These are phyloP conservation scores for Hypomontagnella submonticulosa DNA, from an alignment of 495 filamentous ascomycete species.

Conservation along the genomic window DNA sequence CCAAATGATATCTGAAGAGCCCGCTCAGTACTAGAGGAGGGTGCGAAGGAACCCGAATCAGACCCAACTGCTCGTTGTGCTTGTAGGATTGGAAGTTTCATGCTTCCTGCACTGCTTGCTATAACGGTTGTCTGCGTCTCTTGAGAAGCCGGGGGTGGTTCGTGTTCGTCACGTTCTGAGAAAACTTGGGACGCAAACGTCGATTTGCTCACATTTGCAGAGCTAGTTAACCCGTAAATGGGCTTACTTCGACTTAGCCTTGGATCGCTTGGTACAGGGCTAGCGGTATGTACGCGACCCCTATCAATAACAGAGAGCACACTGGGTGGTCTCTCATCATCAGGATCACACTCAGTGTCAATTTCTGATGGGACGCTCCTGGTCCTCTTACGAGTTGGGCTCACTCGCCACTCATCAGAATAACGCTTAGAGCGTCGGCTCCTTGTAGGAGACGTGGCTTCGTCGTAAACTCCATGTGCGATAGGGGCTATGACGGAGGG, in stretches of 20 bases:
- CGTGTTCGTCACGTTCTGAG: constrained; percentile 24
- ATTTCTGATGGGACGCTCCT: constrained; percentile 26
- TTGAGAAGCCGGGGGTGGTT: constrained; percentile 24
- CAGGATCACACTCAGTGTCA: constrained; percentile 38
- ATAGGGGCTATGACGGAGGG: constrained; percentile 20
- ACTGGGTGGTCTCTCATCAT: constrained; percentile 40
- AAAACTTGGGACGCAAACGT: constrained; percentile 47
- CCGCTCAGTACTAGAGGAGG: constrained; percentile 43
- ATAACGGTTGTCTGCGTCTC: constrained; percentile 47
- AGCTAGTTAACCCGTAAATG: constrained; percentile 15
- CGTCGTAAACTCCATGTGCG: constrained; percentile 17
- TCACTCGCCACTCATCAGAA: constrained; percentile 30
- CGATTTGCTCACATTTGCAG: constrained; percentile 31
- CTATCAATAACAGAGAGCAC: constrained; percentile 44
- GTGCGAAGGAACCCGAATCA: constrained; percentile 33
- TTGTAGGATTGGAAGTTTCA: constrained; percentile 15
- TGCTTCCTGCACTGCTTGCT: constrained; percentile 22
- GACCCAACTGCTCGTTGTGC: constrained; percentile 9
- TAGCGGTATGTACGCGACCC: constrained; percentile 37
- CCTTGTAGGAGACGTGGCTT: constrained; percentile 24
- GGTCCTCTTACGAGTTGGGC: constrained; percentile 25
- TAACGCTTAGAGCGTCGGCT: constrained; percentile 27
- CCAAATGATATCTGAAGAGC: constrained; percentile 33
- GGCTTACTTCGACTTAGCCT: constrained; percentile 14
- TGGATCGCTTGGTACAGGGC: constrained; percentile 15